Percentiles rank a stretch among this genome's conserved stretches.
Evolutionary conservation across 2,329 filamentous ascomycete species (phyloP).

Genomic region (Cladosporium sp.): DNA sequence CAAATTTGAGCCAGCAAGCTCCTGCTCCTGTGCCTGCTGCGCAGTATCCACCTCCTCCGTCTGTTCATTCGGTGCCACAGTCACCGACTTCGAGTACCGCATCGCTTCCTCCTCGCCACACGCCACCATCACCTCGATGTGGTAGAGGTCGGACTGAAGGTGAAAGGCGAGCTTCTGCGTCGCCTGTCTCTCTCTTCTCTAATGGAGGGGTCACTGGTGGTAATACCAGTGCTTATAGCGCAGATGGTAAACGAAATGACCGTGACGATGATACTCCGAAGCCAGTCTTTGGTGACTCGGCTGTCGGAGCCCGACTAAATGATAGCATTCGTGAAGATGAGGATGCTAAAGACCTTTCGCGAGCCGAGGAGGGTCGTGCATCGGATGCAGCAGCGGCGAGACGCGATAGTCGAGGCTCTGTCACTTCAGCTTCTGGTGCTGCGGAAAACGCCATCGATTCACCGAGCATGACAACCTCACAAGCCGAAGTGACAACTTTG

Average conservation of each 20-base stretch:
- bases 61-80: conserved; percentile 32
- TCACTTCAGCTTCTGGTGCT: background rate
- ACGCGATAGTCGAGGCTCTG: conserved; percentile 3
- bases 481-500: conserved; percentile 51
- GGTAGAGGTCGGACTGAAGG: conserved; percentile 10
- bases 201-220: conserved; percentile 17
- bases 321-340: background rate
- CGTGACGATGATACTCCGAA: conserved; percentile 22
- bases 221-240: background rate
- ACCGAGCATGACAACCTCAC: background rate
- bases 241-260: conserved; percentile 13
- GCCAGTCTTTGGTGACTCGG: background rate
- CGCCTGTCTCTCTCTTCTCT: conserved; percentile 32
- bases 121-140: conserved; percentile 50
- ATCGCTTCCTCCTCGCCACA: conserved; percentile 48
- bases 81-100: conserved; percentile 44
- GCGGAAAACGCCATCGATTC: background rate
- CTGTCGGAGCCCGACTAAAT: background rate
- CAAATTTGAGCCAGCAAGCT: conserved; percentile 7
- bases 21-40: background rate
- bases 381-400: background rate
- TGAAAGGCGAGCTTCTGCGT: conserved; percentile 25
- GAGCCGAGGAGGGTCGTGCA: conserved; percentile 5
- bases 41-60: conserved; percentile 32
- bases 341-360: background rate